phyloP scores from a whole-genome alignment of 345 rosid species.

The Bruguiera gymnorhiza region DNA sequence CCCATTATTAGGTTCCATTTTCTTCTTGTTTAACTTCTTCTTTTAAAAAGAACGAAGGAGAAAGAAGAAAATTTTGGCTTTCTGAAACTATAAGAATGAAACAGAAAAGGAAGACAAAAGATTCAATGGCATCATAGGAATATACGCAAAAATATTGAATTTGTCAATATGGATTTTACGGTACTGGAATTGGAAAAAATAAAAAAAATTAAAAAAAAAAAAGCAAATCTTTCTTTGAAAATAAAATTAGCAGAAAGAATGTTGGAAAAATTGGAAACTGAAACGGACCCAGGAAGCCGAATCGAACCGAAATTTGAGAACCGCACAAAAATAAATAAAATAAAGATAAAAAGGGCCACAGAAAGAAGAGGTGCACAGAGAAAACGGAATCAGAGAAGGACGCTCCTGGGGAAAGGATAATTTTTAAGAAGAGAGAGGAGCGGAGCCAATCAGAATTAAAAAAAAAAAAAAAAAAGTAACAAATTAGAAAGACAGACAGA shows the following conservation, averaged over 20 bases:
- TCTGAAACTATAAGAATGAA: not conserved
- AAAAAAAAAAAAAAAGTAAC: not conserved
- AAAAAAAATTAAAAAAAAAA: not conserved
- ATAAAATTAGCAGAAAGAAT: not conserved
- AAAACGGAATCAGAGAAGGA: not conserved
- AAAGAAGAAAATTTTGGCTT: not conserved
- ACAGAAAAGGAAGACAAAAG: not conserved
- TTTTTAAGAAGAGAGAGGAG: not conserved
- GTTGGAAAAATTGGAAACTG: not conserved
- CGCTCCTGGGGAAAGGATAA: constrained; percentile 9
- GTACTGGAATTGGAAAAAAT: not conserved
- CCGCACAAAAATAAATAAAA: not conserved
- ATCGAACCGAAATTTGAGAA: not conserved
- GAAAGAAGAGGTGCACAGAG: not conserved
- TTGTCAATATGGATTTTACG: not conserved
- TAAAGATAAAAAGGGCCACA: not conserved
- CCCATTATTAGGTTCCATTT: constrained; percentile 18
- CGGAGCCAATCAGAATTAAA: not conserved
- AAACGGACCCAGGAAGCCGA: not conserved
- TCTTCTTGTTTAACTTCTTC: not conserved
- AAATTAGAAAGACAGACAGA: not conserved
- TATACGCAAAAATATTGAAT: not conserved
- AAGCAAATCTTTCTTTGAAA: not conserved
- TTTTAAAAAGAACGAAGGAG: not conserved
- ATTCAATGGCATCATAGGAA: not conserved